Evolutionary conservation across 2,329 filamentous ascomycete species (phyloP).

Genomic region (Diaporthe sp.): DNA sequence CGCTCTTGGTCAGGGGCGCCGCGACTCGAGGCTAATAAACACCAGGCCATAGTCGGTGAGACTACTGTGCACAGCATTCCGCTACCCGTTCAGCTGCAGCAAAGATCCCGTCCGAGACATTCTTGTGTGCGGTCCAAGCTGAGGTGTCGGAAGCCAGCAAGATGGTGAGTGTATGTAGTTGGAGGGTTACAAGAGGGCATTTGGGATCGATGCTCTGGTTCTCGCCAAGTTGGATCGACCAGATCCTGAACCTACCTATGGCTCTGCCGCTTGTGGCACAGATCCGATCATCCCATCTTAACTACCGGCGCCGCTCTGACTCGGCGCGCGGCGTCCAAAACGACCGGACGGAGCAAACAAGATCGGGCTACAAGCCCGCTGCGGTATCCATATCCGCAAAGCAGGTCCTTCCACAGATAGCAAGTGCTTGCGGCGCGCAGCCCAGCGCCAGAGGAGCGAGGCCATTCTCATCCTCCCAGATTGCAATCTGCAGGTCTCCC

Average conservation of each 20-base stretch:
- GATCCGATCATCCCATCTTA: slow-evolving; percentile 29
- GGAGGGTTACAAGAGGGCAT: background rate
- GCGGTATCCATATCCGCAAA: background rate
- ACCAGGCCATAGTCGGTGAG: slow-evolving; percentile 36
- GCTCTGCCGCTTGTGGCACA: slow-evolving; percentile 26
- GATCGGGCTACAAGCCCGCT: slow-evolving; percentile 1
- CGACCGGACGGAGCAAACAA: slow-evolving; percentile 10
- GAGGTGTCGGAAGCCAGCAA: background rate
- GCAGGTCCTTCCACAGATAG: background rate
- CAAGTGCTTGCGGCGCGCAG: background rate
- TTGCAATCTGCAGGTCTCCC: slow-evolving; percentile 39
- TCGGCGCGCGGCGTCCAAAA: slow-evolving; percentile 10
- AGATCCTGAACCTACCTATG: slow-evolving; percentile 28
- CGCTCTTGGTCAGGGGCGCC: slow-evolving; percentile 35
- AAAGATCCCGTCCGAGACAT: slow-evolving; percentile 31
- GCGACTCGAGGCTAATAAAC: slow-evolving; percentile 32
- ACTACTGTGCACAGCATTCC: slow-evolving; percentile 14
- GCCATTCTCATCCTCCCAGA: slow-evolving; percentile 28
- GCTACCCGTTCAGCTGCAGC: slow-evolving; percentile 9
- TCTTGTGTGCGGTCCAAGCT: background rate
- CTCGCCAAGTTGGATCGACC: slow-evolving; percentile 25
- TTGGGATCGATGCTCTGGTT: slow-evolving; percentile 4
- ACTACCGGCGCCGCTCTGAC: slow-evolving; percentile 30
- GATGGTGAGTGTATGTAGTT: no score
- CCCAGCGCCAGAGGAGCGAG: background rate